phyloP scores from a whole-genome alignment of 1,284 basidiomycete species.

The Gastroboletus turbinatus region DNA sequence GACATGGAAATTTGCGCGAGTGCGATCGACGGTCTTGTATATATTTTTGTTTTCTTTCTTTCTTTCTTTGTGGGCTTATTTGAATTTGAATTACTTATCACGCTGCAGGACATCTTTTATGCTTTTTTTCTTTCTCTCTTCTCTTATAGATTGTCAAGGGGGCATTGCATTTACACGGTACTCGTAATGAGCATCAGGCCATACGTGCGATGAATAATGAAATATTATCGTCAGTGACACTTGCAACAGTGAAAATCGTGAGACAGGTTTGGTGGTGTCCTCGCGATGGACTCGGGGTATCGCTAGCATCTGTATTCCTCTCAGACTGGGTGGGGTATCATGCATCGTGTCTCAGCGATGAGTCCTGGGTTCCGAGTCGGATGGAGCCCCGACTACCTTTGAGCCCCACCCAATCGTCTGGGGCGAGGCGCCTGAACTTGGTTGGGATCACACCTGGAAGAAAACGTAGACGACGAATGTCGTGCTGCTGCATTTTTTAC shows the following conservation, averaged over 20 bases:
- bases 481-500: not conserved
- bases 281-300: not conserved
- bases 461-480: not conserved
- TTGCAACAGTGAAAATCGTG: not conserved
- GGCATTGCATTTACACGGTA: constrained; percentile 6
- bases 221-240: not conserved
- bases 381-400: not conserved
- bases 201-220: constrained; percentile 9
- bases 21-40: not conserved
- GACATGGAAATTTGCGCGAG: too few relatives aligned
- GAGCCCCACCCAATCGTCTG: not conserved
- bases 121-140: not conserved
- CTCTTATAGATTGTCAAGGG: constrained; percentile 7
- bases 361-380: too few relatives aligned
- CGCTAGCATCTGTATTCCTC: not conserved
- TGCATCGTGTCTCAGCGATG: too few relatives aligned
- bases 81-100: not conserved
- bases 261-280: not conserved
- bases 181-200: constrained; percentile 2
- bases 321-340: not conserved
- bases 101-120: not conserved
- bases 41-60: not conserved
- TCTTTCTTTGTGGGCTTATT: not conserved
- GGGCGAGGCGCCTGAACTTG: not conserved
- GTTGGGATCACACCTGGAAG: not conserved